Conservation (phyloP, 140 eudicot genomes). For the Senecio squalidus region DNA sequence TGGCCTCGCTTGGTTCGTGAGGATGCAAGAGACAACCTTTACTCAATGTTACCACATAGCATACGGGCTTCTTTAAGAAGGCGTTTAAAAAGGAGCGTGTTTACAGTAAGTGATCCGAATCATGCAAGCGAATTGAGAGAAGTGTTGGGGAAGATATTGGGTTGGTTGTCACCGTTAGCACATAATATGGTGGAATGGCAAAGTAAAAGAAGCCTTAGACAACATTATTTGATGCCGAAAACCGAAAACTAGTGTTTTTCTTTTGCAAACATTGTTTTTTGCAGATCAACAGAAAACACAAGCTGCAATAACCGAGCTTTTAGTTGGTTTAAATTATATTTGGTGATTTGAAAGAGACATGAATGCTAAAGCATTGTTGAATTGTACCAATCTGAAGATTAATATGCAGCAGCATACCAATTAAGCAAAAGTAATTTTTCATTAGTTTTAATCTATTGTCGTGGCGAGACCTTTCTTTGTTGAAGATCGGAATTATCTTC, state of each 20-base stretch:
- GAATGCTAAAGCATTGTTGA: too few species aligned
- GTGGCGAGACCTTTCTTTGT: too few species aligned
- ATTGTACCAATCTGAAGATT: conserved; percentile 41
- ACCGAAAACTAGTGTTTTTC: conserved; percentile 64
- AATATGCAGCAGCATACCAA: conserved; percentile 28
- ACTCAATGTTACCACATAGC: conserved; percentile 79
- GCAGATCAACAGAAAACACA: conserved; percentile 71
- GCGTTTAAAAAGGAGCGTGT: conserved; percentile 69
- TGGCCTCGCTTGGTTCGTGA: conserved; percentile 79
- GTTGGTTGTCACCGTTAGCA: too few species aligned
- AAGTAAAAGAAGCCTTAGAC: conserved; percentile 85
- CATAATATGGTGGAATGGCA: conserved; percentile 99
- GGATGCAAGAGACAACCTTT: conserved; percentile 91
- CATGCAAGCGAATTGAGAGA: conserved; percentile 87
- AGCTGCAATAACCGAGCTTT: too few species aligned
- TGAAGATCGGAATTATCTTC: too few species aligned
- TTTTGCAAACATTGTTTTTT: conserved; percentile 67
- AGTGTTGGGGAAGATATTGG: conserved; percentile 72
- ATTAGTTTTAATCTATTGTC: too few species aligned
- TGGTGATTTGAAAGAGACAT: too few species aligned
- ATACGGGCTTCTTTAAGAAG: conserved; percentile 55
- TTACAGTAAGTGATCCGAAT: conserved; percentile 73
- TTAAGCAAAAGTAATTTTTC: conserved; percentile 17
- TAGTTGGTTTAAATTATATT: too few species aligned
- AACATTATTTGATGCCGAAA: conserved; percentile 59